Conservation (phyloP, 2,329 filamentous ascomycete species). For the Ceratocystis lukuohia region DNA sequence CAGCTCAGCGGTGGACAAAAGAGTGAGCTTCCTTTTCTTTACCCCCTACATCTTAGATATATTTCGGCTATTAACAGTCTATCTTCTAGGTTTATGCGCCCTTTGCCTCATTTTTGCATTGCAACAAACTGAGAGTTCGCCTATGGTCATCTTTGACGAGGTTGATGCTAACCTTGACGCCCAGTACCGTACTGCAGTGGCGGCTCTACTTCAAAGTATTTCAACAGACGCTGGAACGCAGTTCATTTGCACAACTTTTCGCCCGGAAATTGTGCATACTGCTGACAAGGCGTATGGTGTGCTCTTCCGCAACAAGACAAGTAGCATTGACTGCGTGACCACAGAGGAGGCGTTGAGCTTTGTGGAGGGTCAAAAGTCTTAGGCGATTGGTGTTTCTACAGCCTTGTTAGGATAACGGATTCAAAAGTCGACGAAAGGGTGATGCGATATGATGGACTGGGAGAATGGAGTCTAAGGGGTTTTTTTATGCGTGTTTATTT, state of each 20-base stretch:
- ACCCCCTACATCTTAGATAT: neutral
- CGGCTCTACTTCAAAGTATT: constrained; percentile 70
- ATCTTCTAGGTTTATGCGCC: constrained; percentile 64
- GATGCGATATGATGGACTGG: neutral
- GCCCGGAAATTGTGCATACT: constrained; percentile 87
- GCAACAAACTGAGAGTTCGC: constrained; percentile 89
- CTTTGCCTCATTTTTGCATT: constrained; percentile 99
- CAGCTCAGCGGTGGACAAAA: constrained; percentile 96
- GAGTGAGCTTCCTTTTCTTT: constrained; percentile 46
- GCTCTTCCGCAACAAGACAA: constrained; percentile 85
- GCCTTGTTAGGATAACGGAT: neutral
- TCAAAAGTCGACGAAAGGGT: neutral
- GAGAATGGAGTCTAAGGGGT: constrained; percentile 5
- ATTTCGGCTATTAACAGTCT: constrained; percentile 21
- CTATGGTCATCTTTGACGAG: constrained; percentile 98
- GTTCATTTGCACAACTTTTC: constrained; percentile 98
- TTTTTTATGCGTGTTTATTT: neutral
- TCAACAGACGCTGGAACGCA: constrained; percentile 54
- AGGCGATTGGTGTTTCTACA: neutral
- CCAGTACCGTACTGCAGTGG: constrained; percentile 93
- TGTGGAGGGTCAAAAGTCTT: constrained; percentile 61
- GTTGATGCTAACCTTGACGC: constrained; percentile 97
- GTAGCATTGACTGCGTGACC: constrained; percentile 79
- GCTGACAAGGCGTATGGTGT: constrained; percentile 98
- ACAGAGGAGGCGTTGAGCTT: constrained; percentile 83